These are phyloP conservation scores for Penicillium herquei DNA, from an alignment of 495 filamentous ascomycete species.

Conservation along the genomic window DNA sequence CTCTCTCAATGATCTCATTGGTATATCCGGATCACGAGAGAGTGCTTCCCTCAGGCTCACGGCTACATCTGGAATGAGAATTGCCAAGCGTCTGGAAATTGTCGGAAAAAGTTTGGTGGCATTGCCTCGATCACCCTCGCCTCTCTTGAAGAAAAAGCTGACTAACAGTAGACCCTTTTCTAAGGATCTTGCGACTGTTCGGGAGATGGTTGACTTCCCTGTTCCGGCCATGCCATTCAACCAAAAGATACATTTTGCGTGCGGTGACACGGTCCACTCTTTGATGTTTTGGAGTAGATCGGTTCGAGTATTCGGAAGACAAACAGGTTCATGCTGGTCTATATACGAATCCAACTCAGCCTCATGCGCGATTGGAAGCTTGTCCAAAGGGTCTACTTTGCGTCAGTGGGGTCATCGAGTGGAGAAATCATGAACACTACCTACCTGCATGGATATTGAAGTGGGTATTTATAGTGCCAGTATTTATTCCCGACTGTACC, in stretches of 20 bases:
- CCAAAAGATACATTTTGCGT: not conserved
- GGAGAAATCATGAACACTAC: not conserved
- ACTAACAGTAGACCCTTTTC: not conserved
- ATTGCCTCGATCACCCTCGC: constrained; percentile 38
- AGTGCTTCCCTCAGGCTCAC: not conserved
- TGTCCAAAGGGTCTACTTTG: not conserved
- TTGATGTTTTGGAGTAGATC: not conserved
- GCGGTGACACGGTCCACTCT: not conserved
- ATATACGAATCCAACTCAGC: constrained; percentile 17
- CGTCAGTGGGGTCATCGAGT: not conserved
- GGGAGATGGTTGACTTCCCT: constrained; percentile 3
- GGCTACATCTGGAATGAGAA: constrained; percentile 6
- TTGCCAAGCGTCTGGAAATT: constrained; percentile 32
- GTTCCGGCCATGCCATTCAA: constrained; percentile 7
- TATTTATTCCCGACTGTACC: not conserved
- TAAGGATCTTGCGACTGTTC: not conserved
- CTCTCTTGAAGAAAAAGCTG: constrained; percentile 10
- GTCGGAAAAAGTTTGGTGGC: constrained; percentile 42
- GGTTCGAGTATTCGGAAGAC: not conserved
- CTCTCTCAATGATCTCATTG: not conserved
- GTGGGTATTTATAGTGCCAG: not conserved
- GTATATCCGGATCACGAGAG: not conserved
- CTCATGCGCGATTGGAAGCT: constrained; percentile 1
- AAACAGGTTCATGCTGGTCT: not conserved
- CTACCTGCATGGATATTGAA: not conserved